Percentiles rank a stretch among this genome's conserved stretches.
These are phyloP conservation scores for Discostella stelligeroides DNA, from an alignment of 108 stramenopile genomes.

Conservation along the genomic window DNA sequence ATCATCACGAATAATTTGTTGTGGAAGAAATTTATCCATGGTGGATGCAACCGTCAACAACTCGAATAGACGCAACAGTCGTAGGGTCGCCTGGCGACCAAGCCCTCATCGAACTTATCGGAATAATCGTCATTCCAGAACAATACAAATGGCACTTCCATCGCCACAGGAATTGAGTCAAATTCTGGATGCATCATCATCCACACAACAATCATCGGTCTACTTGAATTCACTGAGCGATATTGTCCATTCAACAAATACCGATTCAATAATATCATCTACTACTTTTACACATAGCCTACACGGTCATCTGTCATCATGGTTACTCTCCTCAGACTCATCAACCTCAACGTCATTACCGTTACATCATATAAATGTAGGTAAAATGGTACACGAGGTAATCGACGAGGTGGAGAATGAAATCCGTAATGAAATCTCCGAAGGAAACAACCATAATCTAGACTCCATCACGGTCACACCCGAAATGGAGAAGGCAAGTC, in stretches of 20 bases:
- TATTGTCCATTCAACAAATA: conserved; percentile 10
- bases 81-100: too few relatives aligned
- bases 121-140: too few relatives aligned
- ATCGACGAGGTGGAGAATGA: conserved; percentile 30
- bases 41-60: too few relatives aligned
- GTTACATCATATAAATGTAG: conserved; percentile 6
- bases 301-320: conserved; percentile 12
- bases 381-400: conserved; percentile 19
- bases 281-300: neutral
- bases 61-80: too few relatives aligned
- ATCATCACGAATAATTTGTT: too few relatives aligned
- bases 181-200: too few relatives aligned
- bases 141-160: too few relatives aligned
- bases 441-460: neutral
- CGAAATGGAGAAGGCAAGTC: conserved; percentile 42
- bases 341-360: conserved; percentile 1
- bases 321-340: conserved; percentile 26
- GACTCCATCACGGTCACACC: conserved; percentile 23
- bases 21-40: too few relatives aligned
- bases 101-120: too few relatives aligned
- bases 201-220: neutral
- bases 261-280: neutral
- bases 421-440: conserved; percentile 13
- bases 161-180: too few relatives aligned
- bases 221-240: conserved; percentile 16